Evolutionary conservation across 257 asterid genomes (phyloP).

Genomic region (Lantana camara): DNA sequence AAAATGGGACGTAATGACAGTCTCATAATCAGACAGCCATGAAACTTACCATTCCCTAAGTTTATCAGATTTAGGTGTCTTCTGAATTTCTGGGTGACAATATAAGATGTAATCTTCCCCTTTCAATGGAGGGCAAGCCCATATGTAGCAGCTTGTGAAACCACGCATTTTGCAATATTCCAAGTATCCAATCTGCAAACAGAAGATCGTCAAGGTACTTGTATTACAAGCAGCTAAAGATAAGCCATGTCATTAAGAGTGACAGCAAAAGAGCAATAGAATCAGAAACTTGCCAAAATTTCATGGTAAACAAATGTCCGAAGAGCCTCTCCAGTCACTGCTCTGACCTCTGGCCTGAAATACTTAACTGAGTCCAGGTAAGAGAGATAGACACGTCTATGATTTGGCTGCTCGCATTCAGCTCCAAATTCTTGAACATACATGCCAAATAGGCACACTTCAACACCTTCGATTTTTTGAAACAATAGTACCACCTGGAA

Average conservation of each 20-base stretch:
- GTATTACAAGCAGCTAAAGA: slow-evolving; percentile 14
- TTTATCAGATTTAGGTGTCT: slow-evolving; percentile 97
- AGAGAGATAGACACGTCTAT: slow-evolving; percentile 94
- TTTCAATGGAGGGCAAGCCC: slow-evolving; percentile 99
- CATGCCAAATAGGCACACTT: slow-evolving; percentile 98
- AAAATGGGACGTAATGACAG: slow-evolving; percentile 10
- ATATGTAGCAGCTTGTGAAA: slow-evolving; percentile 93
- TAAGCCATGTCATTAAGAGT: slow-evolving; percentile 10
- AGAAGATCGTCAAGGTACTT: slow-evolving; percentile 20
- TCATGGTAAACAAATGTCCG: slow-evolving; percentile 98
- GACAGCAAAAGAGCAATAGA: slow-evolving; percentile 18
- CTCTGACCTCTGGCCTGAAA: slow-evolving; percentile 94
- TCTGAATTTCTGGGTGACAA: slow-evolving; percentile 99
- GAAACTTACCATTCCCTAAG: slow-evolving; percentile 88
- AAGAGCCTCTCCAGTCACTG: slow-evolving; percentile 97
- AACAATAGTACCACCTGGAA: slow-evolving; percentile 85
- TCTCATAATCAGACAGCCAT: slow-evolving; percentile 19
- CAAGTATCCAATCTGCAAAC: slow-evolving; percentile 86
- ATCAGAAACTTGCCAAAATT: slow-evolving; percentile 70
- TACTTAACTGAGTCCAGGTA: slow-evolving; percentile 98
- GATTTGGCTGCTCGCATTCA: slow-evolving; percentile 92
- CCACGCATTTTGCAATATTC: slow-evolving; percentile 97
- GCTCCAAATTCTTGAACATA: slow-evolving; percentile 99
- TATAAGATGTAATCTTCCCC: slow-evolving; percentile 98
- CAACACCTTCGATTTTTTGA: slow-evolving; percentile 98